phyloP scores from a whole-genome alignment of 2,329 filamentous ascomycete genomes.

The Talaromyces sp. region DNA sequence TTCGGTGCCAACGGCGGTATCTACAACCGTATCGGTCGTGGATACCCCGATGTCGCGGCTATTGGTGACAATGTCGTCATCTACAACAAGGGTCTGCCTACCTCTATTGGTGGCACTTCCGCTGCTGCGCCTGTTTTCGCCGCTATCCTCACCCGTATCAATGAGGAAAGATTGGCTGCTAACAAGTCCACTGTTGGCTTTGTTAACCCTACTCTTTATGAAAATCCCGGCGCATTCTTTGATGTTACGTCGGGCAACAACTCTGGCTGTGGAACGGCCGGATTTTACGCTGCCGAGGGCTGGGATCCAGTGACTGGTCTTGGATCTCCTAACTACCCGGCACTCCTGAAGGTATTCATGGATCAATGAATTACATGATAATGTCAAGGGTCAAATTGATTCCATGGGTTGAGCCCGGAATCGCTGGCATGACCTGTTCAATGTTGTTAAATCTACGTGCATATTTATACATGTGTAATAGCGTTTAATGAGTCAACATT shows the following conservation, averaged over 20 bases:
- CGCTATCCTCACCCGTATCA: conserved; percentile 58
- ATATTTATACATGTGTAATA: too few species aligned
- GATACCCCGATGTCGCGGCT: conserved; percentile 41
- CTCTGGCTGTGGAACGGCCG: conserved; percentile 32
- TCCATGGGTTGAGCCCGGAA: too few species aligned
- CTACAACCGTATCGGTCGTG: conserved; percentile 40
- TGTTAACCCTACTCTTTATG: conserved; percentile 50
- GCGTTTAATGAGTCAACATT: too few species aligned
- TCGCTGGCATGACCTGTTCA: too few species aligned
- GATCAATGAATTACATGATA: neutral
- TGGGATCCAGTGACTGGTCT: conserved; percentile 42
- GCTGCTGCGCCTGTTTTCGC: conserved; percentile 60
- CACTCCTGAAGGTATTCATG: conserved; percentile 38
- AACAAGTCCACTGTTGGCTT: conserved; percentile 58
- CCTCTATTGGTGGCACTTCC: conserved; percentile 33
- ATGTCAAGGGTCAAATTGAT: too few species aligned
- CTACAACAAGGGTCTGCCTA: conserved; percentile 27
- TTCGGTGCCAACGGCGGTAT: conserved; percentile 32
- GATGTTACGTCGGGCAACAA: conserved; percentile 37
- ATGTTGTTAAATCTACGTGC: too few species aligned
- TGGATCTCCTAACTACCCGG: conserved; percentile 38
- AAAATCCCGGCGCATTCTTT: conserved; percentile 34
- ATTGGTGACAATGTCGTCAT: conserved; percentile 41
- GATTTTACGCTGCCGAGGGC: conserved; percentile 29
- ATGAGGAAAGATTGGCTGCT: conserved; percentile 55